A percentile compares a stretch with the other conserved stretches of the same genome.
phyloP scores from a whole-genome alignment of 345 rosid genomes.

The Aegle marmelos region DNA sequence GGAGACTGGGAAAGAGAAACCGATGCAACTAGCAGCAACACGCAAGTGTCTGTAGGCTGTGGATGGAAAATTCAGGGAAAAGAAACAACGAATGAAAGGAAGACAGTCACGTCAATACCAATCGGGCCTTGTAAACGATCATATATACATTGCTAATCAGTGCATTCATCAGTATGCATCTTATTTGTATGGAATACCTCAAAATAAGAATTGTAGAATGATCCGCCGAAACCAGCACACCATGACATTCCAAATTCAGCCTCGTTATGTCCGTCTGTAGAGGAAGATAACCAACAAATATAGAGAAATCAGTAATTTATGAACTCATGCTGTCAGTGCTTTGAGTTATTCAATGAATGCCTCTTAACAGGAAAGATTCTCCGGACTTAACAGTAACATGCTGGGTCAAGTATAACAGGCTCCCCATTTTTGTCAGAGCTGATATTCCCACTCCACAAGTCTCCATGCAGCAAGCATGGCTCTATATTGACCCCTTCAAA shows the following conservation, averaged over 20 bases:
- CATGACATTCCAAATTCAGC: conserved; percentile 98
- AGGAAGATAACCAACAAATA: not conserved
- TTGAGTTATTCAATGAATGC: not conserved
- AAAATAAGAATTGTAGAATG: conserved; percentile 78
- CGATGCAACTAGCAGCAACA: not conserved
- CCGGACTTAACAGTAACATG: conserved; percentile 78
- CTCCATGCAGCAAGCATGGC: conserved; percentile 96
- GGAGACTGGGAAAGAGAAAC: not conserved
- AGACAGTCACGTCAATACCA: not conserved
- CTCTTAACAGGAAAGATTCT: not conserved
- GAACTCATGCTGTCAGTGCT: not conserved
- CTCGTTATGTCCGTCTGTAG: conserved; percentile 82
- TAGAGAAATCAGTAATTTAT: not conserved
- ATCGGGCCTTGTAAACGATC: not conserved
- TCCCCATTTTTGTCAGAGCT: conserved; percentile 70
- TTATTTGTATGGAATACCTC: conserved; percentile 42
- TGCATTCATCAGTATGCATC: not conserved
- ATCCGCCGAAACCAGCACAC: conserved; percentile 87
- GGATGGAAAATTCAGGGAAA: too few species aligned
- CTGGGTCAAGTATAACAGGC: conserved; percentile 95
- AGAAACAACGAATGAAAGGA: too few species aligned
- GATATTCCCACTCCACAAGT: conserved; percentile 95
- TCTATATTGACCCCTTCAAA: conserved; percentile 60
- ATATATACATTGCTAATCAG: not conserved
- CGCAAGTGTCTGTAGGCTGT: not conserved